A percentile compares a stretch with the other conserved stretches of the same genome.
These are phyloP conservation scores for Tylopilus sp. DNA, from an alignment of 768 basidiomycete genomes.

Conservation along the genomic window DNA sequence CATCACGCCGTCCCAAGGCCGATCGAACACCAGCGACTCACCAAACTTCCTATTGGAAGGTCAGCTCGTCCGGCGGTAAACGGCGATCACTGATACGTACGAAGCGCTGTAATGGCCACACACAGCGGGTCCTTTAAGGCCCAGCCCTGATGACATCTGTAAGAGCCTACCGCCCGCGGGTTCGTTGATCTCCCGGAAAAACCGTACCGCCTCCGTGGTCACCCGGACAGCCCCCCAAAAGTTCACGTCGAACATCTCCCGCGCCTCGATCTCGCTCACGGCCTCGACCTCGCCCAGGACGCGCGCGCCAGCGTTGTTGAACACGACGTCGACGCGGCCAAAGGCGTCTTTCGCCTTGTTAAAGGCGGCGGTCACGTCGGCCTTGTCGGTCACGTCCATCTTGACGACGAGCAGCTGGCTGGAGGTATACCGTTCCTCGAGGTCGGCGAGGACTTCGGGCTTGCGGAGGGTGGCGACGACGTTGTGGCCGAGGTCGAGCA, in stretches of 20 bases:
- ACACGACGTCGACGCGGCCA: conserved; percentile 36
- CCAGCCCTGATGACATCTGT: conserved; percentile 36
- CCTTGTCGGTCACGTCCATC: conserved; percentile 30
- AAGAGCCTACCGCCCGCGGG: conserved; percentile 38
- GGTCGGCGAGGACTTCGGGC: conserved; percentile 30
- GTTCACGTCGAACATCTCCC: conserved; percentile 34
- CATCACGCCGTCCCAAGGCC: background rate
- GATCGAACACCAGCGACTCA: background rate
- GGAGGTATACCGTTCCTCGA: background rate
- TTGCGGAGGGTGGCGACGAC: conserved; percentile 43
- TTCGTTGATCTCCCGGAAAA: conserved; percentile 39
- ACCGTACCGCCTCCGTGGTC: conserved; percentile 27
- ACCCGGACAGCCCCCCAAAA: conserved; percentile 16
- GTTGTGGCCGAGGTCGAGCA: conserved; percentile 34
- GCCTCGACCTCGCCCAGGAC: conserved; percentile 35
- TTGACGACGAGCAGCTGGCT: conserved; percentile 29
- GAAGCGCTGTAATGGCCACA: background rate
- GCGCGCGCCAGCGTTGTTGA: conserved; percentile 34
- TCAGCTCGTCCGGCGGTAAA: background rate
- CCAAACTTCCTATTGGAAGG: background rate
- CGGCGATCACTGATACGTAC: background rate
- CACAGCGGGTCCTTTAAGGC: conserved; percentile 19
- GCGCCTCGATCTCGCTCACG: conserved; percentile 28
- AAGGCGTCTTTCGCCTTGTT: conserved; percentile 23
- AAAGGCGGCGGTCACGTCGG: conserved; percentile 29